phyloP scores from a whole-genome alignment of 1,139 yeast genomes.

The Magnusiomyces suaveolens region DNA sequence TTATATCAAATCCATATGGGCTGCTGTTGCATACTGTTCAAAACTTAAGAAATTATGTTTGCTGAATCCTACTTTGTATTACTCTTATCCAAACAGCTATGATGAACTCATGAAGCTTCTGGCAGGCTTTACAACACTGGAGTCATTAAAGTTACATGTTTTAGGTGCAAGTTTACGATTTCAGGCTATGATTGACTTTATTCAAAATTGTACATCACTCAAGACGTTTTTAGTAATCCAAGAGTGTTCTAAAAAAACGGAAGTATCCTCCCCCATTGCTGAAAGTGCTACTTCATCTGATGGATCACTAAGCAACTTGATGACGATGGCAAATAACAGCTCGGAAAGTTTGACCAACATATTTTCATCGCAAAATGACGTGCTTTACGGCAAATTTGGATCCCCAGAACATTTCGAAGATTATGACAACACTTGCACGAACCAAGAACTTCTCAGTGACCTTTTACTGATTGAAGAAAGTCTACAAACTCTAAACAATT shows the following conservation, averaged over 20 bases:
- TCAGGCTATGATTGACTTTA: neutral
- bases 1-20: neutral
- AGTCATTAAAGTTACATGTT: neutral
- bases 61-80: neutral
- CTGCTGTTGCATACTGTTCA: neutral
- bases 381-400: neutral
- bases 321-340: neutral
- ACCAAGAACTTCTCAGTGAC: neutral
- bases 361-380: no score
- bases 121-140: neutral
- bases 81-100: neutral
- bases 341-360: neutral
- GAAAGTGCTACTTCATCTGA: neutral
- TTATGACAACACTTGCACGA: neutral
- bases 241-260: neutral
- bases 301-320: neutral
- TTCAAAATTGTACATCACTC: neutral
- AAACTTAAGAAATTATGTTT: neutral
- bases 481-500: neutral
- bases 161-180: neutral
- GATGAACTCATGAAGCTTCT: neutral
- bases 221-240: neutral
- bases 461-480: conserved; percentile 1
- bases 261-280: neutral
- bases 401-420: neutral